Percentiles rank a stretch among this genome's conserved stretches.
Evolutionary conservation across 192 early-diverging fungal species (phyloP).

Genomic region (Gamsiella multidivaricata): DNA sequence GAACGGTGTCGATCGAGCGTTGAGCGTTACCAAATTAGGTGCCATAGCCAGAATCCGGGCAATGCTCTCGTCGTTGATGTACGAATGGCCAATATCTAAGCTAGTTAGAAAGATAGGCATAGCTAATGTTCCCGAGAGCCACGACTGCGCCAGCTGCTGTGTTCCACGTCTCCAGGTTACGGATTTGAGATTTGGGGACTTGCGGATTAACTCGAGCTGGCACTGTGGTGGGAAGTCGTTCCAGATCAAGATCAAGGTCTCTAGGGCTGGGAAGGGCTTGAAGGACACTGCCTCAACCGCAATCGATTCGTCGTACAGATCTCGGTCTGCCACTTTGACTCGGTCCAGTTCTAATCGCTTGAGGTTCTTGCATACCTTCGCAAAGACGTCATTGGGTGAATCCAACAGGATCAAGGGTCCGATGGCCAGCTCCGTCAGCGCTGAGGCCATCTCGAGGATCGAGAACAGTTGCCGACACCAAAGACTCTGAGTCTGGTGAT

Average conservation of each 20-base stretch:
- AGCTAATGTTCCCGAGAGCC: conserved; percentile 9
- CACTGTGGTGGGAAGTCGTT: conserved; percentile 21
- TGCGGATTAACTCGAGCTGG: conserved; percentile 16
- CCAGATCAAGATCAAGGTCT: conserved; percentile 25
- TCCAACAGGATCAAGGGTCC: conserved; percentile 23
- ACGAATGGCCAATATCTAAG: conserved; percentile 25
- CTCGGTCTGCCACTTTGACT: conserved; percentile 12
- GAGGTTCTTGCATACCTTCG: not conserved
- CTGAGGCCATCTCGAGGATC: conserved; percentile 9
- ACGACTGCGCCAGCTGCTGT: not conserved
- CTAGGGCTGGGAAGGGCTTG: conserved; percentile 1
- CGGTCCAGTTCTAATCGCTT: conserved; percentile 19
- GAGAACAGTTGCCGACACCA: conserved; percentile 28
- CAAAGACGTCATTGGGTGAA: conserved; percentile 6
- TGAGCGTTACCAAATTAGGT: not conserved
- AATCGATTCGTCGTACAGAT: not conserved
- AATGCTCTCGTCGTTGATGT: conserved; percentile 16
- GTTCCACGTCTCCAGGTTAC: conserved; percentile 15
- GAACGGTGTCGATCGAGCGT: conserved; percentile 14
- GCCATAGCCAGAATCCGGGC: conserved; percentile 10
- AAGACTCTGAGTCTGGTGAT: conserved; percentile 6
- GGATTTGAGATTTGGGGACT: conserved; percentile 7
- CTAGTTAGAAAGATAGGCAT: not conserved
- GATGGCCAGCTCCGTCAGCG: conserved; percentile 1
- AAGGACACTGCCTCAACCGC: not conserved